Base-by-base conservation (phyloP, 768 basidiomycete species). In the Suillus spraguei region DNA sequence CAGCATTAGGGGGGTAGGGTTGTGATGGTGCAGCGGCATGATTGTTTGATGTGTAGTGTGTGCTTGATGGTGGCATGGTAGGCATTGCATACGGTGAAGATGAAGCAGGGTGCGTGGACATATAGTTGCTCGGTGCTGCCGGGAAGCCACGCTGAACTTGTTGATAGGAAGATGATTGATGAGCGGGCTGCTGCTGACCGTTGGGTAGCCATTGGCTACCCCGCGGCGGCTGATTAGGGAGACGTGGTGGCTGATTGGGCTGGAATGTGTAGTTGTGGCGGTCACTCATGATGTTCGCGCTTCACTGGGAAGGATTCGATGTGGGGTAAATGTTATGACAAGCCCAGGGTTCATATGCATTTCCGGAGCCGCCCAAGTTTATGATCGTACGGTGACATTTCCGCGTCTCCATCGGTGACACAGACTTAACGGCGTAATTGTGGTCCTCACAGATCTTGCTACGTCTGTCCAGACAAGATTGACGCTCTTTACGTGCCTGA, bases 311-410 rank as follows among this genome's bases (percentile, higher is more conserved):
- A 35, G 35, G 32, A 16, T 14, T 44, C 60, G 14, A 58, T 35
- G 20, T 61, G 62, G 62, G 58, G 38, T 28, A 32, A 58, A 58
- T 58, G 33, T 41, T 16, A 10, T 39, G 38, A 28, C 44, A 16
- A 39, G 46, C 35, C 14, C 16, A 53, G 62, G 74, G 74, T 76
- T 75, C 76, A 75, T 76, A 75, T 63, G 76, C 67, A 24, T 71
- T 75, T 75, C 66, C 72, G 74, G 76, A 53, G 38, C 74, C 76
- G 72, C 72, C 67, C 64, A 46, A 16, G 55, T 61, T 64, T 68
- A 71, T 73, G 60, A 71, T 47, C 63, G 67, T 73, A 69, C 66
- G 62, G 56, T 69, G 67, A 67, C 64, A 62, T 76, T 72, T 74
- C 74, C 74, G 72, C 67, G 46, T 47, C 55, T 64, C 63, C 54